Evolutionary conservation across 495 filamentous ascomycete genomes (phyloP), one percentile per base, ranked within the genome.

Genomic region (Aspergillus nidulans): DNA sequence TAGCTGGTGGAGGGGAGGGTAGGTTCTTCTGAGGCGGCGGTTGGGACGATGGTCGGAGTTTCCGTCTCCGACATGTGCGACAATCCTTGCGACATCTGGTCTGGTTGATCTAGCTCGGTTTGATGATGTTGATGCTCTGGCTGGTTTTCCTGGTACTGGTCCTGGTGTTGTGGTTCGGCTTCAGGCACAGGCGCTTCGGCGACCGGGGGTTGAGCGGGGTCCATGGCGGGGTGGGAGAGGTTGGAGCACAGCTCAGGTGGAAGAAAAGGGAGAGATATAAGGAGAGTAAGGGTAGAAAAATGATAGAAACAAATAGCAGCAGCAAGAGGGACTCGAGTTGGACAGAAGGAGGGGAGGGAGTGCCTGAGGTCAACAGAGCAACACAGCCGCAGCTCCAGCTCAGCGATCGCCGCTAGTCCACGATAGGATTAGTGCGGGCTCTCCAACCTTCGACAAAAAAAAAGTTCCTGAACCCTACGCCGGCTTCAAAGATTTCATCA

Each of bases 351-450:
- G 38, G 38, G 36, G 32, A 4, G 45, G 36, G 21, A 9, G 45
- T 36, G 32, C 19, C 16, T 30, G 44, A 55, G 44, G 53, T 55
- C 53, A 55, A 55, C 53, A 55, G n/a, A n/a, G 26, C 44, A 42
- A 41, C 51, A 42, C 57, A 55, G 57, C 46, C 57, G 40, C 57
- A 55, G 57, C 52, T 52, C 57, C 49, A 47, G 51, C 32, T 53
- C 43, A 45, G 46, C 49, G 68, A 75, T 72, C 64, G 64, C 52
- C 68, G 57, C 74, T 75, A 77, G 41, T n/a, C 69, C 69, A 19
- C 63, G 65, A 72, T 70, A 67, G 69, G 69, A 6, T 60, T 73
- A 74, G 74, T 56, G 64, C 55, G 43, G 34, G 38, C 52, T n/a
- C 49, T 58, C 56, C 46, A 48, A 48, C 62, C 62, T 60, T 60